A percentile compares a stretch with the other conserved stretches of the same genome.
phyloP scores from a whole-genome alignment of 2,329 filamentous ascomycete species.

The Fusarium sp. region DNA sequence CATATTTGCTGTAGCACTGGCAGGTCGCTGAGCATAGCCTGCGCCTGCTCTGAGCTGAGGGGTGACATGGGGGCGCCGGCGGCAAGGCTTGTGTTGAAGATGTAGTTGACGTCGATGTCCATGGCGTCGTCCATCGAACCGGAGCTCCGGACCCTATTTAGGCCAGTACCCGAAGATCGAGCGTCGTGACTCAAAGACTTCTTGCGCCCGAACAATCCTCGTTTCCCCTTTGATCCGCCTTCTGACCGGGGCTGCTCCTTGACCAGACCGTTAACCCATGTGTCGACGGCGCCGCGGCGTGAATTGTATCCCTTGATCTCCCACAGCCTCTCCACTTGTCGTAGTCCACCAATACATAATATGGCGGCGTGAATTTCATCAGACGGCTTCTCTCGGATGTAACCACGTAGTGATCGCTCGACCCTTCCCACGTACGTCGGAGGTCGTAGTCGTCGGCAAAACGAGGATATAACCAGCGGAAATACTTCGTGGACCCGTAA shows the following conservation, averaged over 20 bases:
- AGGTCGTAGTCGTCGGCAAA: constrained; percentile 70
- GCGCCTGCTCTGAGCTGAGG: constrained; percentile 62
- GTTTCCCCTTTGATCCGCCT: constrained; percentile 59
- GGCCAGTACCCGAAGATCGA: constrained; percentile 42
- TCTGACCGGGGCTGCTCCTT: constrained; percentile 55
- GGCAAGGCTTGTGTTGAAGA: constrained; percentile 70
- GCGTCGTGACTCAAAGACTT: constrained; percentile 59
- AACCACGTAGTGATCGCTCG: constrained; percentile 72
- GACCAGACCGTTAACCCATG: constrained; percentile 67
- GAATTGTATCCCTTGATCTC: constrained; percentile 75
- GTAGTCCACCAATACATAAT: constrained; percentile 69
- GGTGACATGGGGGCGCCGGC: constrained; percentile 73
- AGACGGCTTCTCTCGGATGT: constrained; percentile 70
- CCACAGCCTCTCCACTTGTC: constrained; percentile 74
- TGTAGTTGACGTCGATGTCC: constrained; percentile 53
- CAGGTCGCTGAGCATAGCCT: constrained; percentile 64
- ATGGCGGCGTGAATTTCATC: constrained; percentile 73
- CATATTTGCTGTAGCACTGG: constrained; percentile 71
- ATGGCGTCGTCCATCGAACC: constrained; percentile 48
- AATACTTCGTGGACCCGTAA: constrained; percentile 74
- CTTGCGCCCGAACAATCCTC: constrained; percentile 68
- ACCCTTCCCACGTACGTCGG: constrained; percentile 74
- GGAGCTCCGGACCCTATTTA: constrained; percentile 42
- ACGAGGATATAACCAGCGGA: constrained; percentile 72
- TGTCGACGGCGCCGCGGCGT: constrained; percentile 68